phyloP scores from a whole-genome alignment of 306 rosid species.

The Glycine soja region DNA sequence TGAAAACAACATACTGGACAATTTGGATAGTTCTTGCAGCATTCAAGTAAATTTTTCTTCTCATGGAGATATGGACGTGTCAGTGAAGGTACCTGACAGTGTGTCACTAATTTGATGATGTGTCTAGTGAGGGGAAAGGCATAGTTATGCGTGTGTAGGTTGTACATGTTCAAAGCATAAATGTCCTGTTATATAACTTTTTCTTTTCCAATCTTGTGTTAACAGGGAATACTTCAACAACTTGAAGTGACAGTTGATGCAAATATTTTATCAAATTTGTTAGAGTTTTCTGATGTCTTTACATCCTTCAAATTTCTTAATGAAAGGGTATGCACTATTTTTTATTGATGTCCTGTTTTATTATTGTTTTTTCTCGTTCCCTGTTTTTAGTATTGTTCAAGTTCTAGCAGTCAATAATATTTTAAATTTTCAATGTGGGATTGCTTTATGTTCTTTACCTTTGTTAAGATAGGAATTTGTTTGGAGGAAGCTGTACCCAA shows the following conservation, averaged over 20 bases:
- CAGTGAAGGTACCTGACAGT: slow-evolving; percentile 69
- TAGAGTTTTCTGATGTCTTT: slow-evolving; percentile 64
- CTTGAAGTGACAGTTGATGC: slow-evolving; percentile 72
- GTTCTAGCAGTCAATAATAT: background rate
- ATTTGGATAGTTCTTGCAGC: slow-evolving; percentile 58
- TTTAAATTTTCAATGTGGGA: slow-evolving; percentile 1
- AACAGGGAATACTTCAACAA: slow-evolving; percentile 75
- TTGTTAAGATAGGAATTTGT: slow-evolving; percentile 16
- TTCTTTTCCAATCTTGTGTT: slow-evolving; percentile 26
- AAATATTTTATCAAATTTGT: slow-evolving; percentile 51
- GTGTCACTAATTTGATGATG: slow-evolving; percentile 24
- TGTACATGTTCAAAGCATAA: slow-evolving; percentile 37
- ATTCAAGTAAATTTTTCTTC: slow-evolving; percentile 68
- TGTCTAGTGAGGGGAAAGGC: slow-evolving; percentile 33
- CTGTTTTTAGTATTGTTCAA: slow-evolving; percentile 15
- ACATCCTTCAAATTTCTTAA: slow-evolving; percentile 71
- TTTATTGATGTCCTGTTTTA: background rate
- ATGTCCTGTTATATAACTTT: slow-evolving; percentile 4
- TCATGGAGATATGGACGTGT: slow-evolving; percentile 57
- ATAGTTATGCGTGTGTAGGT: slow-evolving; percentile 39
- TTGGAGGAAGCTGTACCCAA: background rate
- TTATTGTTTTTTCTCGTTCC: background rate
- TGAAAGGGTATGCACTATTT: slow-evolving; percentile 67
- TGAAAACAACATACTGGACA: slow-evolving; percentile 50
- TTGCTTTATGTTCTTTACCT: slow-evolving; percentile 20